Evolutionary conservation across 2,329 filamentous ascomycete species (phyloP).

Genomic region (Diaporthe batatas): DNA sequence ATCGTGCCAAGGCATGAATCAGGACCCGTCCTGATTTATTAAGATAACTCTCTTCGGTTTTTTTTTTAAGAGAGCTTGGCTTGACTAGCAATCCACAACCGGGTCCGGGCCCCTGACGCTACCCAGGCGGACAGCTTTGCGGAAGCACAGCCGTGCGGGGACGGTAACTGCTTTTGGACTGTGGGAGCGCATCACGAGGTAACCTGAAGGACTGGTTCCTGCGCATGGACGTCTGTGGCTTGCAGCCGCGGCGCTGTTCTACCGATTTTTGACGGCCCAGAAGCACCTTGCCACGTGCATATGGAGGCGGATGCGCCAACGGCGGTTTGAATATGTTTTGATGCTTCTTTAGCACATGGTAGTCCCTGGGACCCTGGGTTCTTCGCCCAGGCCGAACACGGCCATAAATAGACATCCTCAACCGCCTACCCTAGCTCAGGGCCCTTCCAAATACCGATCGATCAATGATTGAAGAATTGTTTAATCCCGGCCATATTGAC

Average conservation of each 20-base stretch:
- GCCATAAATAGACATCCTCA: background rate
- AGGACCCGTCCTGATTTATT: slow-evolving; percentile 9
- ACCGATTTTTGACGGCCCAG: slow-evolving; percentile 7
- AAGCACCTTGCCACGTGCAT: slow-evolving; percentile 17
- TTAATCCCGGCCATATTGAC: background rate
- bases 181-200: slow-evolving; percentile 27
- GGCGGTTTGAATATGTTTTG: slow-evolving; percentile 23
- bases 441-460: too few relatives aligned
- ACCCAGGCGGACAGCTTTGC: slow-evolving; percentile 17
- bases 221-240: slow-evolving; percentile 23
- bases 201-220: slow-evolving; percentile 10
- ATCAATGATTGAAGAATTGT: too few relatives aligned
- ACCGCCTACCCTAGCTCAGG: background rate
- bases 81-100: slow-evolving; percentile 21
- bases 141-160: slow-evolving; percentile 24
- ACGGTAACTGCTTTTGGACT: slow-evolving; percentile 8
- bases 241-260: background rate
- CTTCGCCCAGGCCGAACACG: background rate
- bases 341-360: background rate
- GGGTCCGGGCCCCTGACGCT: slow-evolving; percentile 15
- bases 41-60: slow-evolving; percentile 14
- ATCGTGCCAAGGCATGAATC: slow-evolving; percentile 9
- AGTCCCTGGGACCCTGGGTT: background rate
- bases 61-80: background rate
- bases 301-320: slow-evolving; percentile 11